Conservation (phyloP, 176 grass and related monocot genomes). For the Canna indica region DNA sequence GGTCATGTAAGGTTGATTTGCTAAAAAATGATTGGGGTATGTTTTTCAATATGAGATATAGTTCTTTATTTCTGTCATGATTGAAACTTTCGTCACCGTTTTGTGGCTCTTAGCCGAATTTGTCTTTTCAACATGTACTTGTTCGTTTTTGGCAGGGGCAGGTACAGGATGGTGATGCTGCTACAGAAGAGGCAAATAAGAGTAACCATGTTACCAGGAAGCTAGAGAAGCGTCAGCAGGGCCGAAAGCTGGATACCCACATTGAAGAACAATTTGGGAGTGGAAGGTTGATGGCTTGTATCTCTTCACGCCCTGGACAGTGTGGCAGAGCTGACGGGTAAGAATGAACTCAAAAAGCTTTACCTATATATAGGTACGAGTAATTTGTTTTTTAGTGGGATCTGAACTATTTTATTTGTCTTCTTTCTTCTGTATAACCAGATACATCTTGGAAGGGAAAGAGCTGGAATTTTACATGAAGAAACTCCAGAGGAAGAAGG, state of each 20-base stretch:
- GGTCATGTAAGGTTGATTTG: too few relatives aligned
- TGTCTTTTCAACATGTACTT: too few relatives aligned
- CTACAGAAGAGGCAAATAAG: conserved; percentile 64
- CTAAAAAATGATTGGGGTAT: too few relatives aligned
- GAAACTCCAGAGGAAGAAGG: conserved; percentile 90
- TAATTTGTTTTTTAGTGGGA: neutral
- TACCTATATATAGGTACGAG: too few relatives aligned
- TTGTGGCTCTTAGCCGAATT: too few relatives aligned
- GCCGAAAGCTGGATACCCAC: conserved; percentile 48
- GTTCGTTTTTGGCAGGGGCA: too few relatives aligned
- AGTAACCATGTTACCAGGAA: conserved; percentile 66
- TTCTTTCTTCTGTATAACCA: neutral
- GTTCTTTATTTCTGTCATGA: too few relatives aligned
- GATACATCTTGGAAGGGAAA: conserved; percentile 83
- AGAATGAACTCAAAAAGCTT: neutral
- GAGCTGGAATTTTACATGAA: conserved; percentile 90
- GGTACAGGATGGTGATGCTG: conserved; percentile 39
- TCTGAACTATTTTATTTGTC: neutral
- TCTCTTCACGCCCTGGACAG: conserved; percentile 82
- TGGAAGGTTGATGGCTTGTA: conserved; percentile 68
- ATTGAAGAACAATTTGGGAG: conserved; percentile 81
- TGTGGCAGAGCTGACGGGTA: conserved; percentile 89
- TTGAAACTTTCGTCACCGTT: too few relatives aligned
- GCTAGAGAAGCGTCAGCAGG: conserved; percentile 61
- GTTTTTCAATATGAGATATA: too few relatives aligned